Conservation (phyloP, 2,329 filamentous ascomycete genomes). For the Alternaria sp. region DNA sequence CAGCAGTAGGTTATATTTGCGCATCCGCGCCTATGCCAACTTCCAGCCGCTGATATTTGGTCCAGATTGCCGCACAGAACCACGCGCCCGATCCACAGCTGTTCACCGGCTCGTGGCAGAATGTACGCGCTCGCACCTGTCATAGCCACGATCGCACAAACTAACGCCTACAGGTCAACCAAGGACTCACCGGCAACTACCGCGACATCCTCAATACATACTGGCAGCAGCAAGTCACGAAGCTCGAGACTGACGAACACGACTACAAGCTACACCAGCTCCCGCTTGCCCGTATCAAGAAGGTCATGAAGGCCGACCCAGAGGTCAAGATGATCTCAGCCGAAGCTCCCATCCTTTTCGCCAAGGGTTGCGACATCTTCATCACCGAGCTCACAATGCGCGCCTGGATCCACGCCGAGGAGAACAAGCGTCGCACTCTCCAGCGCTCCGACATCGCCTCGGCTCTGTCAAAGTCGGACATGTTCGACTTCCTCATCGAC, state of each 20-base stretch:
- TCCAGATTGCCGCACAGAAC: slow-evolving; percentile 82
- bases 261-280: slow-evolving; percentile 99
- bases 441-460: slow-evolving; percentile 97
- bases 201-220: slow-evolving; percentile 98
- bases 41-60: slow-evolving; percentile 39
- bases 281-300: slow-evolving; percentile 97
- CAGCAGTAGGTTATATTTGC: slow-evolving; percentile 61
- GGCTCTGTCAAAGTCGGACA: slow-evolving; percentile 94
- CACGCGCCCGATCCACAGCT: slow-evolving; percentile 88
- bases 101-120: slow-evolving; percentile 94
- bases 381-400: slow-evolving; percentile 99
- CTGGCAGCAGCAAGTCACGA: slow-evolving; percentile 98
- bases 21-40: slow-evolving; percentile 15
- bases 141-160: background rate
- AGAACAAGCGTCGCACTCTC: slow-evolving; percentile 95
- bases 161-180: slow-evolving; percentile 73
- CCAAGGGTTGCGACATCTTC: slow-evolving; percentile 98
- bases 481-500: slow-evolving; percentile 99
- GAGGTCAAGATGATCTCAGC: slow-evolving; percentile 99
- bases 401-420: slow-evolving; percentile 98
- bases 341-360: slow-evolving; percentile 95
- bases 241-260: slow-evolving; percentile 92
- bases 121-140: slow-evolving; percentile 62
- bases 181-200: slow-evolving; percentile 89
- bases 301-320: slow-evolving; percentile 99